Base-by-base conservation (phyloP, 2,329 filamentous ascomycete genomes). In the Triangularia setosa region DNA sequence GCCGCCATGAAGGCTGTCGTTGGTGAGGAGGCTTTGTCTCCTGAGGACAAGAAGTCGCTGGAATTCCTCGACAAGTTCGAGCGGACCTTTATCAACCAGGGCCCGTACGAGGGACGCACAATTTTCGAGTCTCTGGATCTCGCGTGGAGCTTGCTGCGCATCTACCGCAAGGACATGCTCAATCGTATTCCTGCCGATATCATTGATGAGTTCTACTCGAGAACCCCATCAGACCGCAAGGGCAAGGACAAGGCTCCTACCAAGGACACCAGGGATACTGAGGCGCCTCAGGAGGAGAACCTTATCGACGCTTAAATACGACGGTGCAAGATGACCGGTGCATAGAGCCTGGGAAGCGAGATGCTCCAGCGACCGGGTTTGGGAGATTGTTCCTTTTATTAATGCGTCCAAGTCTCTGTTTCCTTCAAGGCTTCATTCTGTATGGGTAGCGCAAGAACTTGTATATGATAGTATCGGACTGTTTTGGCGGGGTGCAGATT, bases 11-110 rank as follows among this genome's bases (percentile, higher is more conserved):
- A 98, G 84, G 95, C 95, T 67, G 95, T 99, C 78, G 95, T 99
- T 65, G 95, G 95, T 81, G 96, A 99, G 81, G 95, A 99, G 78
- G 95, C 95, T 33, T 80, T 99, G 75, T 97, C 93, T 27, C 86
- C 91, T 62, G 95, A 99, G 81, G 95, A 99, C 81, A 98, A 98
- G 83, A 87, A 98, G 64, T 97, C 94, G 8, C 95, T 99, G 40
- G 95, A 99, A 79, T 99, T 99, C 84, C 82, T 99, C 72, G 94
- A 98, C 76, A 98, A 98, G 81, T 99, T 99, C 75, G 95, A 99
- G 82, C 90, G 91, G 69, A 92, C 90, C 64, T 99, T 98, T 80
- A 96, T 99, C 77, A 84, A 85, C 68, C 95, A 99, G 79, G 92
- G 91, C 61, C 83, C 93, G 18, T 99, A 99, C 80, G 95, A 99